Base-by-base conservation (phyloP, 208 protist species). In the Trypanosoma platydactyli region DNA sequence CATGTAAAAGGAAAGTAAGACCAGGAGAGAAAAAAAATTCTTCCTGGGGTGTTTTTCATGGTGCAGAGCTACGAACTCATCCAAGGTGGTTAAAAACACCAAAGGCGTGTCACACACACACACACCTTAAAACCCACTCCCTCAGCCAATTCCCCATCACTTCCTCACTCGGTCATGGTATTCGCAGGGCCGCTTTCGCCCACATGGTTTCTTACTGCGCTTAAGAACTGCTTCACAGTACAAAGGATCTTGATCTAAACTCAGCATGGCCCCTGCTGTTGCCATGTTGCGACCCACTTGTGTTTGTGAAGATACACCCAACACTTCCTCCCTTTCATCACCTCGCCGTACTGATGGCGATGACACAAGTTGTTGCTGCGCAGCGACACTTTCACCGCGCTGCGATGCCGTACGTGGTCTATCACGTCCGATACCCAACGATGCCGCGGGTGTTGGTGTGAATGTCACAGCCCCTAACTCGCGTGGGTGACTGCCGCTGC, bases 141-240 rank as follows among this genome's bases (percentile, higher is more conserved):
- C 9, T 38, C 33, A 9, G 13, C 16, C 9, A 16, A 35, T 58
- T 1, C 18, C 15, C 22, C 22, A 22, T 42, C 24, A 64, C 57
- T 62, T 72, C 20, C 42, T 67, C 58, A 59, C 61, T 20, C 66
- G 64, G 53, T 86, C 80, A 46, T 86, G 80, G 51, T 82, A 86
- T 40, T 70, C 54, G 64, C 80, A 86, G 29, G 80, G 80, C 24
- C 80, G 60, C n/a, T 64, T 44, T 22, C 80, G 76, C 24, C 76
- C 73, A 44, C 80, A 86, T 16, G 68, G 59, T 67, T 81, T 82
- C 30, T 76, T 76, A 38, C 76, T 86, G 18, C 80, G 80, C 48
- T 80, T 76, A 33, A 86, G 45, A 27, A 77, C 68, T n/a, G 67
- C 76, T 69, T 86, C 80, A 52, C 80, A 86, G 38, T 63, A 61